Conservation (phyloP, 495 filamentous ascomycete genomes). For the Oidiodendron maius region DNA sequence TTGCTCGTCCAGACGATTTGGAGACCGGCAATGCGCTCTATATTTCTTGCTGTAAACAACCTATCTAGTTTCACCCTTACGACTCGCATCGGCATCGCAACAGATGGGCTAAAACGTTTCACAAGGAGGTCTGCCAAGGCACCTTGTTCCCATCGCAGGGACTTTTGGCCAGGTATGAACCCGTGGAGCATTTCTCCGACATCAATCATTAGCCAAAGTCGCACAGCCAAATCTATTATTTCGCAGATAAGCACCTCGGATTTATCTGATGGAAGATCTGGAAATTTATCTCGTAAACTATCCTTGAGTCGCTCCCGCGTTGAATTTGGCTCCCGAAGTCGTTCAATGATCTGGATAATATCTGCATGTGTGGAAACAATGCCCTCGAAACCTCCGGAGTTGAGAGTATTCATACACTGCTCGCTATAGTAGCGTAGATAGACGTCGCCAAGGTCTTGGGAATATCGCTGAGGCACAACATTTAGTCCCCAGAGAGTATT, state of each 20-base stretch:
- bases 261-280: background rate
- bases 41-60: constrained; percentile 25
- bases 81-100: constrained; percentile 1
- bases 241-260: background rate
- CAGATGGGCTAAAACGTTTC: constrained; percentile 2
- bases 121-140: constrained; percentile 6
- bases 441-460: background rate
- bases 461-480: background rate
- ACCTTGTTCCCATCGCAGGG: constrained; percentile 12
- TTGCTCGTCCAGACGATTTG: constrained; percentile 37
- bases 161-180: background rate
- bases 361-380: background rate
- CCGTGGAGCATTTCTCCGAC: background rate
- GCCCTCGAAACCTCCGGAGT: background rate
- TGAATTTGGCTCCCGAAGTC: too few relatives aligned
- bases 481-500: background rate
- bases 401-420: background rate
- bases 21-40: constrained; percentile 31
- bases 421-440: background rate
- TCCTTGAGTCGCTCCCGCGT: too few relatives aligned
- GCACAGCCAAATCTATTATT: background rate
- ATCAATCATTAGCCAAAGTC: background rate
- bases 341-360: background rate
- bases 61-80: constrained; percentile 22
- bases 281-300: too few relatives aligned